Evolutionary conservation across 805 yeast species (phyloP).

Genomic region (Limtongozyma cylindracea): DNA sequence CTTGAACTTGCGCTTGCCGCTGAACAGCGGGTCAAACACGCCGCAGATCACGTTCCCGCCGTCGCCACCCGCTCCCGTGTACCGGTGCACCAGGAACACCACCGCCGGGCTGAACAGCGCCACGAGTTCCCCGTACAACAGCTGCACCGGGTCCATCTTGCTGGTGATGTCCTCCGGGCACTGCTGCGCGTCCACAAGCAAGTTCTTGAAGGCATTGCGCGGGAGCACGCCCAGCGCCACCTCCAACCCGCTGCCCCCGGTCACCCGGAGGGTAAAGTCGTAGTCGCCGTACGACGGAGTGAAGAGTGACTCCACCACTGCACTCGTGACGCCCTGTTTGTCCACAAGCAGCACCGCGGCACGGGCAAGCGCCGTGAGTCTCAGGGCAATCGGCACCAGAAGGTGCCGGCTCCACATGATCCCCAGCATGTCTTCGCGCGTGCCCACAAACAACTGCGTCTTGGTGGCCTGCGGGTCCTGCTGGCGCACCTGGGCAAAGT

Average conservation of each 20-base stretch:
- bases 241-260: too few relatives aligned
- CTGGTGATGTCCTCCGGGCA: conserved; percentile 19
- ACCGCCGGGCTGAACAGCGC: conserved; percentile 39
- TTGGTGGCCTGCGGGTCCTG: conserved; percentile 64
- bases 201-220: conserved; percentile 31
- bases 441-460: conserved; percentile 61
- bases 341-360: conserved; percentile 32
- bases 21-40: conserved; percentile 43
- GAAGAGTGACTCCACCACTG: conserved; percentile 29
- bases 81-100: conserved; percentile 39
- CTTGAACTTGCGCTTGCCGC: conserved; percentile 40
- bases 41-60: conserved; percentile 54
- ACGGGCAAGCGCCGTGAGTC: conserved; percentile 70
- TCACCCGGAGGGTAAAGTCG: conserved; percentile 51
- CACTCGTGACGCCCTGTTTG: conserved; percentile 12
- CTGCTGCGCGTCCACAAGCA: conserved; percentile 15
- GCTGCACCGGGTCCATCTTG: conserved; percentile 34
- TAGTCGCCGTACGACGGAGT: conserved; percentile 69
- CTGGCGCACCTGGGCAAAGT: conserved; percentile 43
- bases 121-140: conserved; percentile 32
- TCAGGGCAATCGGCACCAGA: conserved; percentile 53
- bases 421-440: conserved; percentile 73
- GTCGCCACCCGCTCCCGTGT: conserved; percentile 23
- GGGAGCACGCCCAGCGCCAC: conserved; percentile 30
- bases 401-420: conserved; percentile 48